A percentile compares a stretch with the other conserved stretches of the same genome.
Conservation (phyloP, 2,329 filamentous ascomycete species). For the Aspergillus nomiae region DNA sequence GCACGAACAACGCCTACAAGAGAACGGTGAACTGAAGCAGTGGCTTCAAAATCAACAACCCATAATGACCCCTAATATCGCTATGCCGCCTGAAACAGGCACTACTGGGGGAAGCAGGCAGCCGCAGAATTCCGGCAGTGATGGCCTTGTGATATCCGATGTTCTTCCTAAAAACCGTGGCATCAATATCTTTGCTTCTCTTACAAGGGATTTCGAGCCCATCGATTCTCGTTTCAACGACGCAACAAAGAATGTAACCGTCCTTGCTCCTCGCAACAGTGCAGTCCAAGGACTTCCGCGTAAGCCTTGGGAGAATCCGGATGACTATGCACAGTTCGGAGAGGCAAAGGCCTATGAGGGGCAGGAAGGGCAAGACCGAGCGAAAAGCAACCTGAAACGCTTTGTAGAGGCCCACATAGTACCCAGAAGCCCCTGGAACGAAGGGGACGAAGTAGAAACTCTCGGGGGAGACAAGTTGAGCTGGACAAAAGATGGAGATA, state of each 20-base stretch:
- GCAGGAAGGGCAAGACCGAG: constrained; percentile 71
- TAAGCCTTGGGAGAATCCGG: constrained; percentile 72
- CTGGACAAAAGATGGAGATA: constrained; percentile 73
- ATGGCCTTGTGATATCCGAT: constrained; percentile 73
- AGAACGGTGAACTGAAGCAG: constrained; percentile 18
- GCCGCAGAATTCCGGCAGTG: constrained; percentile 27
- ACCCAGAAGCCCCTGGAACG: constrained; percentile 71
- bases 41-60: constrained; percentile 27
- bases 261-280: constrained; percentile 84
- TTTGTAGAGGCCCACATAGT: constrained; percentile 90
- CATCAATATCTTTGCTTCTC: constrained; percentile 81
- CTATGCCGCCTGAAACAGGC: constrained; percentile 22
- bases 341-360: constrained; percentile 72
- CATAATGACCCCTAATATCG: constrained; percentile 26
- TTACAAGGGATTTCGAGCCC: constrained; percentile 74
- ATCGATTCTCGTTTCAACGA: constrained; percentile 71
- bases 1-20: constrained; percentile 16
- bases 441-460: constrained; percentile 67
- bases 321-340: constrained; percentile 70
- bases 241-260: constrained; percentile 69
- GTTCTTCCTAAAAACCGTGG: constrained; percentile 76
- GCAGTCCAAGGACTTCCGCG: constrained; percentile 75
- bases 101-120: constrained; percentile 7
- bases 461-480: constrained; percentile 71
- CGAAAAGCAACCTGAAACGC: constrained; percentile 70